Evolutionary conservation across 495 filamentous ascomycete species (phyloP).

Genomic region (Corynascus novoguineensis): DNA sequence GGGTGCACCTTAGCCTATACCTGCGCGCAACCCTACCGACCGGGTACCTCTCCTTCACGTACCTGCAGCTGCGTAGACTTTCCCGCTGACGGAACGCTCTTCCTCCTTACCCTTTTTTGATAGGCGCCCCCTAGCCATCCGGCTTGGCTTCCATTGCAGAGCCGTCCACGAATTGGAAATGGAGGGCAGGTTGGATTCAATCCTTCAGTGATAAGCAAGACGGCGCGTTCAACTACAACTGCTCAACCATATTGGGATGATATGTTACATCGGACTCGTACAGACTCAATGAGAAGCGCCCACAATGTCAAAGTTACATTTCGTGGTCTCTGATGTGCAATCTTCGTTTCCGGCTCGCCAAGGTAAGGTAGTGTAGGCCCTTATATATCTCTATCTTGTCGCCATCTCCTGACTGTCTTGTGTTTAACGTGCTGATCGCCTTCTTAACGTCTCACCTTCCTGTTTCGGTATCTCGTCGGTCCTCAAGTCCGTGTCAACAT

Average conservation of each 20-base stretch:
- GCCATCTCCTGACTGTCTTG: background rate
- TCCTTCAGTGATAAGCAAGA: background rate
- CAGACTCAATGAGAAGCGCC: too few relatives aligned
- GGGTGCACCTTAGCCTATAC: slow-evolving; percentile 13
- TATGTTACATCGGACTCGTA: background rate
- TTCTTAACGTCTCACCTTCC: slow-evolving; percentile 14
- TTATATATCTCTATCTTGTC: slow-evolving; percentile 9
- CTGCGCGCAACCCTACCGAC: slow-evolving; percentile 16
- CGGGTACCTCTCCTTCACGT: background rate
- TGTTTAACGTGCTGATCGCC: slow-evolving; percentile 2
- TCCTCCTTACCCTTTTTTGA: background rate
- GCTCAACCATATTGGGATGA: background rate
- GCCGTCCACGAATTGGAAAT: background rate
- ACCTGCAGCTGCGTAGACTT: background rate
- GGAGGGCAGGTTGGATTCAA: background rate
- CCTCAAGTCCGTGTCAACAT: background rate
- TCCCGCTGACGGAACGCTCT: background rate
- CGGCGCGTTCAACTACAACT: background rate
- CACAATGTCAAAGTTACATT: background rate
- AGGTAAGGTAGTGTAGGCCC: too few relatives aligned
- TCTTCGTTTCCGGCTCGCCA: background rate
- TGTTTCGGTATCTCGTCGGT: slow-evolving; percentile 3
- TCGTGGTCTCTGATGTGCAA: background rate
- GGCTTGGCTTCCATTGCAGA: slow-evolving; percentile 15
- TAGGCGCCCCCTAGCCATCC: background rate